Evolutionary conservation across 768 basidiomycete genomes (phyloP), one percentile per base, ranked within the genome.

Genomic region (Pisolithus marmoratus): DNA sequence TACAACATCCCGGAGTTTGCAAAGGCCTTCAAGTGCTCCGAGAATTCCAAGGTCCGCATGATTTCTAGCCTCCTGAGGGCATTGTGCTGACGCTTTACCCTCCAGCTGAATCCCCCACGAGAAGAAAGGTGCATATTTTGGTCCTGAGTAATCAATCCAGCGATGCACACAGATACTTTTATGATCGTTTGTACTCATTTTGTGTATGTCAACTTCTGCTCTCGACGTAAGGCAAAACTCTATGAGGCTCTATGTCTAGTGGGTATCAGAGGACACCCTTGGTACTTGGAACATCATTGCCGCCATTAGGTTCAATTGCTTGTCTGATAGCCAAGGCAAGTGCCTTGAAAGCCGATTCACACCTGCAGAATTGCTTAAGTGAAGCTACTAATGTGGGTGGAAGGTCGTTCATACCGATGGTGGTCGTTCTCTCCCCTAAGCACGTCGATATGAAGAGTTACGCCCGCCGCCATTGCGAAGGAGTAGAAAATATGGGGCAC

Each of bases 311-410:
- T 65, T 91, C 83, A 56, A 96, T 88, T n/a, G 96, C 96, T 69
- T 97, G 84, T 50, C 87, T 83, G 58, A 99, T 94, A 8, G 95
- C 96, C 34, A 99, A 75, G 1, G 96, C 96, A 19, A 98, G 71
- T 1, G 96, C 95, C 71, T 99, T 99, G 82, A 99, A 99, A 4
- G 95, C 93, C 3, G 94, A 93, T 70, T 99, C 96, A 12, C 94
- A 85, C 49, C 96, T 98, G 61, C 15, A 29, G 38, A 26, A 14
- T 36, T 8, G 5, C n/a, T 29, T 27, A 51, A n/a, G 46, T 38
- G 46, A 40, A 36, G 45, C 47, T 40, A 38, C n/a, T 24, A 9
- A 48, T 38, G 20, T 20, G 5, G 43, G n/a, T 38, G 37, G 23
- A 12, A 6, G 31, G 29, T 23, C 12, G 27, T 37, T 64, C 83